Evolutionary conservation across 2,329 filamentous ascomycete genomes (phyloP), one percentile per base, ranked within the genome.

Genomic region (Diplodia intermedia): DNA sequence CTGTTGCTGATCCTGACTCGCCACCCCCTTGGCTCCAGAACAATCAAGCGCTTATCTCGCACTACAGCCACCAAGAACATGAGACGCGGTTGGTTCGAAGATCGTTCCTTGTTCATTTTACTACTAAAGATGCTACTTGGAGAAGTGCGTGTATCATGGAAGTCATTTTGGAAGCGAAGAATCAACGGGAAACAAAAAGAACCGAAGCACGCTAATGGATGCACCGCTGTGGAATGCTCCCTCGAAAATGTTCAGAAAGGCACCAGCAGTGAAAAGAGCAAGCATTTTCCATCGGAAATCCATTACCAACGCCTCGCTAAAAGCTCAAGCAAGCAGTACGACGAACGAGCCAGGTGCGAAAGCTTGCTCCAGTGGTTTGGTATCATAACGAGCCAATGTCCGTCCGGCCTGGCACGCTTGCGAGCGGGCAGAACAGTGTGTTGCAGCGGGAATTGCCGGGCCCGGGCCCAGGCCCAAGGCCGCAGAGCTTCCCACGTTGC

Each of bases 241-340:
- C 60, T 47, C 26, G 23, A 20, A 33, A 20, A 33, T 50, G 31
- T 29, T 18, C 29, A 23, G 29, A 31, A 61, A 29, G 40, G 26
- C 14, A 15, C 56, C 36, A 15, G 9, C 15, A n/a, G n/a, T 15
- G 47, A 29, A n/a, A 50, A 38, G 23, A 47, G 11, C 43, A 52
- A 52, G 18, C 43, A 47, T n/a, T 11, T 38, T 26, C 26, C 31
- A 47, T 23, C 14, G 18, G 29, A 52, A 63, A 38, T 18, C 23
- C 60, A 36, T 52, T 15, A 47, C 60, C 60, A 52, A 63, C 60
- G 60, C 60, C 60, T 52, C 60, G 60, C 60, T 63, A 63, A 63
- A 60, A 63, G 60, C 60, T 63, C 60, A 38, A 63, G 60, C 60
- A 63, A 63, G 60, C 60, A 63, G 29, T 18, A n/a, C 18, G 52